Base-by-base conservation (phyloP, 2,329 filamentous ascomycete species). In the Tolypocladium paradoxum region DNA sequence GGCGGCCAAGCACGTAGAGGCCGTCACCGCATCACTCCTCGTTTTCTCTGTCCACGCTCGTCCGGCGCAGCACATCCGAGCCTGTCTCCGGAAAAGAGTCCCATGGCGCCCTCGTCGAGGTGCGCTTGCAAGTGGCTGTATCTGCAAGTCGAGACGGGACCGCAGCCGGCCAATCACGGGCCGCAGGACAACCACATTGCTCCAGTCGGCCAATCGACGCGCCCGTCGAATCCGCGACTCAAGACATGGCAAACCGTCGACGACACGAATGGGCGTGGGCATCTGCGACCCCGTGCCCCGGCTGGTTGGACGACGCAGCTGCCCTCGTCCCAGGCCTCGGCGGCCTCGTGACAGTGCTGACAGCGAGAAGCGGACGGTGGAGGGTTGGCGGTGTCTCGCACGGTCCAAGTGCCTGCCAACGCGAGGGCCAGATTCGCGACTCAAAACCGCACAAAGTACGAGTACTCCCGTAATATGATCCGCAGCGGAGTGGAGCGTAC, bases 131-230 rank as follows among this genome's bases (percentile, higher is more conserved):
- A 24, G 38, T 27, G 24, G 40, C 11, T 45, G 40, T 45, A n/a
- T n/a, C n/a, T n/a, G n/a, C n/a, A 46, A 46, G 43, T 46, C 24
- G 27, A 46, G n/a, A 16, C 8, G 43, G 40, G 18, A 12, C 18
- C 6, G 22, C 22, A 18, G 35, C 9, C 35, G 31, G 24, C 56
- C 56, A 58, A 58, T 56, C 53, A 55, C 48, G 37, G 29, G 14
- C 27, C 36, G 27, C 20, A 38, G 20, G 22, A 16, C 36, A 40
- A 55, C 43, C 56, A 58, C 55, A 55, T 54, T 46, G 51, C 48
- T 14, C 31, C 29, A 20, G 43, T n/a, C 48, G 31, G 40, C 56
- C 53, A 58, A 56, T 56, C 38, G 49, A 45, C 40, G 29, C 52
- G 6, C 38, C 29, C 33, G 22, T 46, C 36, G 20, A n/a, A 8